Conservation (phyloP, 1,284 basidiomycete genomes). For the Malassezia pachydermatis region DNA sequence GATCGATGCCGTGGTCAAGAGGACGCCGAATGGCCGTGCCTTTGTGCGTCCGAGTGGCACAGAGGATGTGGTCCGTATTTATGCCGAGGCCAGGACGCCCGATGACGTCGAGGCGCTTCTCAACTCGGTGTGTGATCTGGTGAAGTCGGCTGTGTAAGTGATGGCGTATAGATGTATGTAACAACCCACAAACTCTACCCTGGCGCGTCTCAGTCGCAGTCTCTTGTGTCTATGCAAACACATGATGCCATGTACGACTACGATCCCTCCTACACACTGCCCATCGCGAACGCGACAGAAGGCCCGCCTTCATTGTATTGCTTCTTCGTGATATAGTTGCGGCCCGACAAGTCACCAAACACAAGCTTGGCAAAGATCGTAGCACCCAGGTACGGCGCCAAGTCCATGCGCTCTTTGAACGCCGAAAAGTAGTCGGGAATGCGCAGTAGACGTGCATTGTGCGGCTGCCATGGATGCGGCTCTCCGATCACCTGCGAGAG, state of each 20-base stretch:
- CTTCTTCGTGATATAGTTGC: constrained; percentile 39
- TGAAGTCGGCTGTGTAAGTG: constrained; percentile 18
- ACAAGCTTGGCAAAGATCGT: constrained; percentile 46
- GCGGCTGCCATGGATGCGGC: constrained; percentile 35
- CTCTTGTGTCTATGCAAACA: too few species aligned
- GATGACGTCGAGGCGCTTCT: constrained; percentile 59
- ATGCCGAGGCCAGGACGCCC: constrained; percentile 74
- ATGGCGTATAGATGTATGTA: background rate
- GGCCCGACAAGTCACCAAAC: constrained; percentile 36
- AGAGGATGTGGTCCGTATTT: constrained; percentile 94
- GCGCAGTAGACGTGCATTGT: constrained; percentile 32
- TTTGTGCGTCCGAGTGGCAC: constrained; percentile 97
- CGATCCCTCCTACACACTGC: constrained; percentile 5
- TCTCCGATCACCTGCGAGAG: constrained; percentile 32
- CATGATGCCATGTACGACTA: too few species aligned
- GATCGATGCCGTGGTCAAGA: constrained; percentile 71
- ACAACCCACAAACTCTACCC: background rate
- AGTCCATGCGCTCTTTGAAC: constrained; percentile 44
- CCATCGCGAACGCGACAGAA: constrained; percentile 20
- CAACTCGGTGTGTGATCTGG: constrained; percentile 33
- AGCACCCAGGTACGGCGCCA: constrained; percentile 41
- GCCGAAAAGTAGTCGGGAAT: constrained; percentile 46
- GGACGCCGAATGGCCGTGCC: constrained; percentile 72
- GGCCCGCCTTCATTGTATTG: constrained; percentile 44
- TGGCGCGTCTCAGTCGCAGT: too few species aligned